Evolutionary conservation across 1,284 basidiomycete species (phyloP).

Genomic region (Malassezia equina): DNA sequence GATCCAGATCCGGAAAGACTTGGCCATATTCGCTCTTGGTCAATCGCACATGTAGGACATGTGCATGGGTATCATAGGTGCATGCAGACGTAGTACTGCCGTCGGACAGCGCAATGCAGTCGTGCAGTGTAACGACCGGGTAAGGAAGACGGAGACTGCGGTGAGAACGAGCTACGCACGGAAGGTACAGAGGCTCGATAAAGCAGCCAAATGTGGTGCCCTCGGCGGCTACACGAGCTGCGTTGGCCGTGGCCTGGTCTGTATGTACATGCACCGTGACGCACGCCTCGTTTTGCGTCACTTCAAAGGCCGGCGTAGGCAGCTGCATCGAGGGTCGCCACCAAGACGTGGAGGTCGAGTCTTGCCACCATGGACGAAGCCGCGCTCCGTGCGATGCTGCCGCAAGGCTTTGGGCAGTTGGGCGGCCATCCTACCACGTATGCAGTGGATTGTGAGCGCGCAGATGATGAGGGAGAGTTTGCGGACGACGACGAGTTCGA

Average conservation of each 20-base stretch:
- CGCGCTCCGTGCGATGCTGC: conserved; percentile 42
- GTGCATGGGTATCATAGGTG: not conserved
- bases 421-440: not conserved
- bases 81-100: not conserved
- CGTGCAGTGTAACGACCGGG: conserved; percentile 1
- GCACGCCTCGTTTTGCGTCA: conserved; percentile 6
- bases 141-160: conserved; percentile 5
- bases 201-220: conserved; percentile 12
- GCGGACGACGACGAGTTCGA: conserved; percentile 12
- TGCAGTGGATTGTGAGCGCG: not conserved
- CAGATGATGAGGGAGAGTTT: not conserved
- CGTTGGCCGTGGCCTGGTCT: not conserved
- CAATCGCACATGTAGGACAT: not conserved
- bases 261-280: conserved; percentile 3
- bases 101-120: not conserved
- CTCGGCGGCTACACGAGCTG: conserved; percentile 7
- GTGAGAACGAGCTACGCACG: conserved; percentile 4
- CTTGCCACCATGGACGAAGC: conserved; percentile 36
- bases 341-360: not conserved
- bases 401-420: conserved; percentile 31
- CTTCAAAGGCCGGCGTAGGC: conserved; percentile 3
- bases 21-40: not conserved
- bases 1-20: conserved; percentile 1
- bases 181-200: conserved; percentile 7
- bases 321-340: conserved; percentile 8